Conservation (phyloP, 148 eudicot genomes). For the Silene latifolia region DNA sequence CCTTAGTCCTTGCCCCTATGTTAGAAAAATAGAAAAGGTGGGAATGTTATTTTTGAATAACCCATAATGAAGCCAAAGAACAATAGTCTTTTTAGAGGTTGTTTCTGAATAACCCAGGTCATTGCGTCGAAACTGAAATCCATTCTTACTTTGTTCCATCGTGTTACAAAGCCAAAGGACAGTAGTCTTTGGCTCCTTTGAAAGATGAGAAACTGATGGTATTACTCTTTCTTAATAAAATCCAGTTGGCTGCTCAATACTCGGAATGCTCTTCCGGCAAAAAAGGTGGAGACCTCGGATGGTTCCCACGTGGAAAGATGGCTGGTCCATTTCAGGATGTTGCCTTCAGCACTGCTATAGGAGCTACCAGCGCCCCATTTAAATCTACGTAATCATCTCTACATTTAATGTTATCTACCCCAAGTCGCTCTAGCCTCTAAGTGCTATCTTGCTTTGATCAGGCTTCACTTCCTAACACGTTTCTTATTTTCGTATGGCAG, state of each 20-base stretch:
- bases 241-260: slow-evolving; percentile 88
- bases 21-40: too few species aligned
- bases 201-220: background rate
- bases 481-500: slow-evolving; percentile 39
- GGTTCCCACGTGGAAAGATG: slow-evolving; percentile 99
- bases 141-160: background rate
- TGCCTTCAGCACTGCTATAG: slow-evolving; percentile 86
- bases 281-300: slow-evolving; percentile 96
- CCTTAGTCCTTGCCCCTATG: too few species aligned
- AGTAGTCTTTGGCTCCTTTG: background rate
- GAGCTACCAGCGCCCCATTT: slow-evolving; percentile 88
- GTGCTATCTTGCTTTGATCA: background rate
- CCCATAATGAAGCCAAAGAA: too few species aligned
- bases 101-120: background rate
- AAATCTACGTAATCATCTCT: slow-evolving; percentile 70
- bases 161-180: background rate
- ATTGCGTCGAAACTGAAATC: background rate
- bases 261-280: slow-evolving; percentile 98
- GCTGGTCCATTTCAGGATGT: slow-evolving; percentile 99
- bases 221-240: background rate
- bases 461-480: background rate
- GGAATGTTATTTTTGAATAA: too few species aligned
- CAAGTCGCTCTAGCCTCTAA: background rate
- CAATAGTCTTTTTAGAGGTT: background rate
- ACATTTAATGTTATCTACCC: background rate